Evolutionary conservation across 257 asterid genomes (phyloP).

Genomic region (Misopates orontium): DNA sequence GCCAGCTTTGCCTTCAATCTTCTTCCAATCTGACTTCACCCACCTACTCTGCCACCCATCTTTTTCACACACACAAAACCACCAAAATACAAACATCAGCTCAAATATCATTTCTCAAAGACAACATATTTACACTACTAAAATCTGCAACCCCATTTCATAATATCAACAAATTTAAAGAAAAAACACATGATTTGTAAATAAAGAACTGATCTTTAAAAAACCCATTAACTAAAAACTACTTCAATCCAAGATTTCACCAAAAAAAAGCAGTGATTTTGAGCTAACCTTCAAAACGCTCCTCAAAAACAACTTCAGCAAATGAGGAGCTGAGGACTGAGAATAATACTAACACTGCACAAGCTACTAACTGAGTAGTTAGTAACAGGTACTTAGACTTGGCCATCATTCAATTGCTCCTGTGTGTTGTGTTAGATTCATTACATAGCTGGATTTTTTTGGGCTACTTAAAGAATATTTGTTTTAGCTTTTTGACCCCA

Average conservation of each 20-base stretch:
- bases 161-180: background rate
- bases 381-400: slow-evolving; percentile 25
- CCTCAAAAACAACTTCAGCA: slow-evolving; percentile 83
- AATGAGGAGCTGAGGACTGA: slow-evolving; percentile 41
- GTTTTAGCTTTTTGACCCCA: too few species aligned
- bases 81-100: background rate
- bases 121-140: background rate
- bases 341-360: slow-evolving; percentile 18
- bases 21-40: slow-evolving; percentile 96
- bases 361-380: slow-evolving; percentile 14
- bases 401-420: slow-evolving; percentile 41
- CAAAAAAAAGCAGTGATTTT: background rate
- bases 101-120: background rate
- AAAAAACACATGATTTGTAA: background rate
- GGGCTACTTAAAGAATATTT: too few species aligned
- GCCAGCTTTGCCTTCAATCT: slow-evolving; percentile 90
- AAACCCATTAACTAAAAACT: background rate
- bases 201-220: background rate
- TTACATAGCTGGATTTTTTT: too few species aligned
- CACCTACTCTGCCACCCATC: slow-evolving; percentile 92
- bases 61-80: slow-evolving; percentile 31
- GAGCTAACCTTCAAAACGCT: slow-evolving; percentile 76
- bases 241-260: background rate
- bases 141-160: slow-evolving; percentile 13
- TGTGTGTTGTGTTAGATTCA: background rate